A percentile compares a stretch with the other conserved stretches of the same genome.
Evolutionary conservation across 1,284 basidiomycete genomes (phyloP).

Genomic region (Tilletiopsis washingtonensis): DNA sequence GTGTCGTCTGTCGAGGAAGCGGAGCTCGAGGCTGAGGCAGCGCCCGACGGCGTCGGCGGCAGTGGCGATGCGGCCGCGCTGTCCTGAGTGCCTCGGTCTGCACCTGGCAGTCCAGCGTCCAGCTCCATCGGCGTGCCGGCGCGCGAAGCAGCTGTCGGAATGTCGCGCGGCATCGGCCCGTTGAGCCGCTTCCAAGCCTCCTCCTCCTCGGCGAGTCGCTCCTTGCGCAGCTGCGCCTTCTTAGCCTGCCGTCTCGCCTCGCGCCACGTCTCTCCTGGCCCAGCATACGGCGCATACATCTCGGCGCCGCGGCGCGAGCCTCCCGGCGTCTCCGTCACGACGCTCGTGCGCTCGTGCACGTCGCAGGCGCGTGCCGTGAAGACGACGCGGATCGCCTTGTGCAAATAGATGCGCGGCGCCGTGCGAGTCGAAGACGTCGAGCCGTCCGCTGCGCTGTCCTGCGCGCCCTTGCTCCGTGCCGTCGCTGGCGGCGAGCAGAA

Average conservation of each 20-base stretch:
- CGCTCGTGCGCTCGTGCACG: slow-evolving; percentile 20
- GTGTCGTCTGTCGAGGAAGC: too few relatives aligned
- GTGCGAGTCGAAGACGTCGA: too few relatives aligned
- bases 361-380: slow-evolving; percentile 32
- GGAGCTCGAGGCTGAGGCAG: too few relatives aligned
- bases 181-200: too few relatives aligned
- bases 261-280: slow-evolving; percentile 28
- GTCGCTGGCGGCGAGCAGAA: slow-evolving; percentile 20
- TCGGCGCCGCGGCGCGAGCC: slow-evolving; percentile 3
- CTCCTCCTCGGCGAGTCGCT: too few relatives aligned
- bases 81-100: too few relatives aligned
- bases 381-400: slow-evolving; percentile 33
- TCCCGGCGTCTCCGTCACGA: slow-evolving; percentile 26
- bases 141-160: too few relatives aligned
- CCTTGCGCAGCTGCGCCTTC: background rate
- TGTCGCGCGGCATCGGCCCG: too few relatives aligned
- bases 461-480: background rate
- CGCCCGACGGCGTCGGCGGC: too few relatives aligned
- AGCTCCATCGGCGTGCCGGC: too few relatives aligned
- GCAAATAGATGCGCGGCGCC: slow-evolving; percentile 21
- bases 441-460: background rate
- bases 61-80: too few relatives aligned
- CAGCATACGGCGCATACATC: slow-evolving; percentile 23
- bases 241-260: background rate
- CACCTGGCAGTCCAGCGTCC: too few relatives aligned